Evolutionary conservation across 2,329 filamentous ascomycete species (phyloP).

Genomic region (Claviceps spartinae): DNA sequence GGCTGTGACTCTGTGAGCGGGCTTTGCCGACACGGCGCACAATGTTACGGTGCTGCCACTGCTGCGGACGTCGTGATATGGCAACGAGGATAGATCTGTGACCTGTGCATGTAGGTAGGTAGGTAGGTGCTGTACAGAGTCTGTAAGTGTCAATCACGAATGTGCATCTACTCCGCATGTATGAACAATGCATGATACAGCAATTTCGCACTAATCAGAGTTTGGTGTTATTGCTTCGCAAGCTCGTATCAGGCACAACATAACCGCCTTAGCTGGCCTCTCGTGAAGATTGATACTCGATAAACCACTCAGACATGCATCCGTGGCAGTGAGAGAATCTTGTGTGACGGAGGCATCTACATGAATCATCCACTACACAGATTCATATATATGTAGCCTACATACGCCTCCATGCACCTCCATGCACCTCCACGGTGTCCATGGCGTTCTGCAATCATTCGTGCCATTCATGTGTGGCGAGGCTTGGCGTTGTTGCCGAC

Average conservation of each 20-base stretch:
- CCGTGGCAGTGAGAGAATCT: neutral
- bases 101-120: too few relatives aligned
- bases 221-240: neutral
- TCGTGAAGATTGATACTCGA: neutral
- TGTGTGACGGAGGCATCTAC: neutral
- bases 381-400: neutral
- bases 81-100: too few relatives aligned
- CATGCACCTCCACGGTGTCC: neutral
- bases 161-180: too few relatives aligned
- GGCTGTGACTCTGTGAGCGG: too few relatives aligned
- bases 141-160: too few relatives aligned
- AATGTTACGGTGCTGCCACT: too few relatives aligned
- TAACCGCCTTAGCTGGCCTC: neutral
- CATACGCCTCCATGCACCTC: neutral
- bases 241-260: neutral
- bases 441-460: neutral
- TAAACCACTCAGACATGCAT: neutral
- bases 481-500: conserved; percentile 1
- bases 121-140: too few relatives aligned
- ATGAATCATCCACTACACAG: neutral
- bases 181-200: neutral
- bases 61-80: too few relatives aligned
- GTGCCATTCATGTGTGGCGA: neutral
- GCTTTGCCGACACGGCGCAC: too few relatives aligned
- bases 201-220: neutral